Percentiles rank a stretch among this genome's conserved stretches.
phyloP scores from a whole-genome alignment of 352 stramenopile species.

The Globisporangium iwayamae region DNA sequence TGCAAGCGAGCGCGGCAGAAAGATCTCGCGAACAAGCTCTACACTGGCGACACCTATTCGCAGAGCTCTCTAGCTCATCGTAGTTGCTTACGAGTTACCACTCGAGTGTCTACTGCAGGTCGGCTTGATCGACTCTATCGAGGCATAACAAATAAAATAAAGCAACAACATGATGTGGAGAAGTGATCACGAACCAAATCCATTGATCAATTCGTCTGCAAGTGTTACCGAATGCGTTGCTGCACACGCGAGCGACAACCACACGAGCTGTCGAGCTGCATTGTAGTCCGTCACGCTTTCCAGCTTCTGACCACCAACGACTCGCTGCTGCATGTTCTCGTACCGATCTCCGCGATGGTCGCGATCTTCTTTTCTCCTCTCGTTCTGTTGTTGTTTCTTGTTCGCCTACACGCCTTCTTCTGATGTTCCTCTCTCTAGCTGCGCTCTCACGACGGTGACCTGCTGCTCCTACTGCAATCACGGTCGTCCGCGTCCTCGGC shows the following conservation, averaged over 20 bases:
- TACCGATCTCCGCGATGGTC: neutral
- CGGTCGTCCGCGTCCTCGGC: constrained; percentile 42
- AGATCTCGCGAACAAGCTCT: neutral
- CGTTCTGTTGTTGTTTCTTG: neutral
- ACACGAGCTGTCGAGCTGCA: neutral
- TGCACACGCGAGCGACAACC: neutral
- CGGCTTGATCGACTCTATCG: neutral
- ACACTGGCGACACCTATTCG: neutral
- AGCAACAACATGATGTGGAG: neutral
- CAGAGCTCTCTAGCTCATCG: neutral
- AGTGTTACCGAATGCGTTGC: neutral
- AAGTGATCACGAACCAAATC: neutral
- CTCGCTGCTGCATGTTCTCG: neutral
- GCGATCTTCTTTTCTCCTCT: neutral
- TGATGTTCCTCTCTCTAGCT: neutral
- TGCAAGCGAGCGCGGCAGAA: neutral
- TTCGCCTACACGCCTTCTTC: constrained; percentile 1
- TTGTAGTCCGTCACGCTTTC: neutral
- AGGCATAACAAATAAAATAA: neutral
- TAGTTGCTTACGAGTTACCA: neutral
- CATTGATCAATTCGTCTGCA: neutral
- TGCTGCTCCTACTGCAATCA: constrained; percentile 11
- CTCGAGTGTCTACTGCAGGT: neutral
- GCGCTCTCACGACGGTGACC: neutral
- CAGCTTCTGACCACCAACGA: neutral